Evolutionary conservation across 2,329 filamentous ascomycete species (phyloP).

Genomic region (Chlorencoelia australis): DNA sequence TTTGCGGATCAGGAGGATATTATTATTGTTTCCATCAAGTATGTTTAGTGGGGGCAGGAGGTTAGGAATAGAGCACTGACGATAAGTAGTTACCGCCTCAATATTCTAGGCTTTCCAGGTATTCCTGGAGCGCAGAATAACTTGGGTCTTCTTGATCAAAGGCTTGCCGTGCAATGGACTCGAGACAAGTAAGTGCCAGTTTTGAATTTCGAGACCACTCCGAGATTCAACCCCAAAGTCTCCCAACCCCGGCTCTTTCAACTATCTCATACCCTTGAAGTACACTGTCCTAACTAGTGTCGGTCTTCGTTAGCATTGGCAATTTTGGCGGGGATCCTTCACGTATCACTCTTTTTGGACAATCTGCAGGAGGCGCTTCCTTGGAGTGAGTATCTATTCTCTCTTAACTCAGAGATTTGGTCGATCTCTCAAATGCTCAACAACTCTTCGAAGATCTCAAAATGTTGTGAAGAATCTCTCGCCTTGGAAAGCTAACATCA

Average conservation of each 20-base stretch:
- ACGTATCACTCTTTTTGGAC: conserved; percentile 23
- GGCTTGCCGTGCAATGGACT: conserved; percentile 3
- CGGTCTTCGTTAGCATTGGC: conserved; percentile 19
- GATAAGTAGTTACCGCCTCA: conserved; percentile 1
- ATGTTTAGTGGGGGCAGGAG: not conserved
- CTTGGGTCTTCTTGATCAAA: not conserved
- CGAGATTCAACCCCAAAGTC: no score
- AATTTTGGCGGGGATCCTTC: conserved; percentile 1
- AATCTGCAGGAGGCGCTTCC: conserved; percentile 30
- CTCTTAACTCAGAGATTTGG: no score
- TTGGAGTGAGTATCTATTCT: no score
- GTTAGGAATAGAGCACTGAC: not conserved
- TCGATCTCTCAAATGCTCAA: no score
- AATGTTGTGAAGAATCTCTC: no score
- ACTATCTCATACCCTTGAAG: no score
- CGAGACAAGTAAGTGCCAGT: no score
- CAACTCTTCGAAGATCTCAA: no score
- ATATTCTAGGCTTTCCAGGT: conserved; percentile 2
- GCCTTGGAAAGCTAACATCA: no score
- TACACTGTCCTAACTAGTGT: no score
- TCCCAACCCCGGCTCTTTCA: no score
- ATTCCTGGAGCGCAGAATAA: conserved; percentile 30
- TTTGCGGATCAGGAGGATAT: conserved; percentile 35
- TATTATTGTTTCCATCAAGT: conserved; percentile 31
- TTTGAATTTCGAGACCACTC: no score